Conservation (phyloP, 2,329 filamentous ascomycete genomes). For the Alternaria dauci region DNA sequence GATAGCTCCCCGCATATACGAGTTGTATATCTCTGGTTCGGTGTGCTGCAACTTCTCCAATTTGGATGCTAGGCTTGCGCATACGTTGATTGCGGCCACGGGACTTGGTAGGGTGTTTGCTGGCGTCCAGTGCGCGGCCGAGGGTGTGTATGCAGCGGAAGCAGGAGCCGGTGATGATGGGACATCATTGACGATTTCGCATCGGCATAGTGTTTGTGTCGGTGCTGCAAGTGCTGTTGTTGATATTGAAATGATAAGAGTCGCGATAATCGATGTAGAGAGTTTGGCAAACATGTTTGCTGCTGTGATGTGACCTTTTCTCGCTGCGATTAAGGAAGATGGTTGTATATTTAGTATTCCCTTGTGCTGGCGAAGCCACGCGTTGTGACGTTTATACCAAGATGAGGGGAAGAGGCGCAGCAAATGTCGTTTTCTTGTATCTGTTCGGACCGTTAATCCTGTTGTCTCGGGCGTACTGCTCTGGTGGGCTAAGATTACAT, state of each 20-base stretch:
- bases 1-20: constrained; percentile 26
- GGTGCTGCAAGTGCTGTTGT: constrained; percentile 27
- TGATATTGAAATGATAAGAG: constrained; percentile 5
- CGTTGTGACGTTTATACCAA: background rate
- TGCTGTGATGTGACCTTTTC: background rate
- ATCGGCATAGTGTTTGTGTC: constrained; percentile 42
- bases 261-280: constrained; percentile 22
- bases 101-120: constrained; percentile 25
- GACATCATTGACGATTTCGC: constrained; percentile 32
- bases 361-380: background rate
- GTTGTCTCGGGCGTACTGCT: constrained; percentile 1
- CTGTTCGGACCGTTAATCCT: constrained; percentile 3
- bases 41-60: constrained; percentile 37
- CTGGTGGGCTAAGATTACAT: background rate
- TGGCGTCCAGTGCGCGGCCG: constrained; percentile 31
- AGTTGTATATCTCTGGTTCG: constrained; percentile 37
- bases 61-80: constrained; percentile 35
- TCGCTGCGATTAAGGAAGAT: background rate
- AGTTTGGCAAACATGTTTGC: constrained; percentile 25
- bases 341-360: background rate
- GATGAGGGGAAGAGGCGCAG: constrained; percentile 3
- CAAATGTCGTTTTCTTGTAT: background rate
- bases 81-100: constrained; percentile 25
- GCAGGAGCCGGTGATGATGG: constrained; percentile 4
- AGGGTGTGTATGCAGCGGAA: constrained; percentile 27